Conservation (phyloP, 2,329 filamentous ascomycete genomes). For the Rhynchosporium secalis region DNA sequence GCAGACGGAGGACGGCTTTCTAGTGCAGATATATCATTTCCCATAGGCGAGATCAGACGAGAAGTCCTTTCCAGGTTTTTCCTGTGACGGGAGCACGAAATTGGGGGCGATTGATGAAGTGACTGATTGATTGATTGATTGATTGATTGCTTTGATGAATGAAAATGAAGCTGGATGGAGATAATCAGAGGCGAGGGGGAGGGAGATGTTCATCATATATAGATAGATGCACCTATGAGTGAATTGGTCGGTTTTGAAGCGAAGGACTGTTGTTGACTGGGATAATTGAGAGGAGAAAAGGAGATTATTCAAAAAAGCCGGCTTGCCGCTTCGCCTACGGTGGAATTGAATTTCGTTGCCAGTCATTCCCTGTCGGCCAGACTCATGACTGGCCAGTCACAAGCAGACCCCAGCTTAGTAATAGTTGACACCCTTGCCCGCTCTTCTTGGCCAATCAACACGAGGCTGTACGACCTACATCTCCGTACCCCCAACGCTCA, state of each 20-base stretch:
- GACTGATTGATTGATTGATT: background rate
- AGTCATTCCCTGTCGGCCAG: background rate
- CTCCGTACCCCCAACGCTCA: background rate
- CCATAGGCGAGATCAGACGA: background rate
- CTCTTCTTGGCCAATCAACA: background rate
- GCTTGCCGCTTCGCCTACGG: background rate
- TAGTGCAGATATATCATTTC: background rate
- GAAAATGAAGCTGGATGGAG: background rate
- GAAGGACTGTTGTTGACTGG: background rate
- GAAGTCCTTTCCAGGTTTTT: background rate
- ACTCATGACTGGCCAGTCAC: background rate
- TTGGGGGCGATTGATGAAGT: background rate
- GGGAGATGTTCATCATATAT: background rate
- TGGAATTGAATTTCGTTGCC: background rate
- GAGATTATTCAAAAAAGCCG: constrained; percentile 1
- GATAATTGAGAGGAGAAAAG: background rate
- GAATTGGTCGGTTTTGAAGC: background rate
- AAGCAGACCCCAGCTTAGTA: background rate
- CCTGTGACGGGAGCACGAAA: too few relatives aligned
- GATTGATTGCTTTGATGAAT: background rate
- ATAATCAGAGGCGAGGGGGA: background rate
- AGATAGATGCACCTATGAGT: background rate
- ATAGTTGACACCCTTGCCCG: background rate
- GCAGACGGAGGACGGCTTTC: background rate
- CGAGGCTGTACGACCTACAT: background rate